Conservation (phyloP, 331 rosid species). For the Stylosanthes scabra region DNA sequence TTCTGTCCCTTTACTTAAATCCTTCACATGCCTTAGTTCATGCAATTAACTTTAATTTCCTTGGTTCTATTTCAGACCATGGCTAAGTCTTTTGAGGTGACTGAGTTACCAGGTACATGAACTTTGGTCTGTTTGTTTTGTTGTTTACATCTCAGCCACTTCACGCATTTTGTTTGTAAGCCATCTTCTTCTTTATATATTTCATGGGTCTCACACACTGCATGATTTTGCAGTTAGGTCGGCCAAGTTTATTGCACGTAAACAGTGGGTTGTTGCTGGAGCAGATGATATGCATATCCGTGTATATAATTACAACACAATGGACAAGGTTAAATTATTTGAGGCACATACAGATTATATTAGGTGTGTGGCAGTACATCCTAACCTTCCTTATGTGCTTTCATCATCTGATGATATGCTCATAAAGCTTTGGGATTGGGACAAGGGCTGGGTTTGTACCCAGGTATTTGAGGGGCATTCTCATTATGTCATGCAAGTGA, state of each 20-base stretch:
- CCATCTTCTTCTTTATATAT: constrained; percentile 27
- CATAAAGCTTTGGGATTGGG: constrained; percentile 97
- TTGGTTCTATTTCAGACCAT: constrained; percentile 70
- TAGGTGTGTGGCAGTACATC: constrained; percentile 93
- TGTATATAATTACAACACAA: constrained; percentile 82
- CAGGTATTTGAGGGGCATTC: constrained; percentile 99
- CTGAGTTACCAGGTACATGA: constrained; percentile 90
- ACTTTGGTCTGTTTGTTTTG: constrained; percentile 7
- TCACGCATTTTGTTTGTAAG: constrained; percentile 22
- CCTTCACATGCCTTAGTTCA: constrained; percentile 17
- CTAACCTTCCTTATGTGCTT: constrained; percentile 81
- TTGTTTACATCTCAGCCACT: constrained; percentile 29
- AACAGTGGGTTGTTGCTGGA: constrained; percentile 93
- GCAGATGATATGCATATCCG: constrained; percentile 94
- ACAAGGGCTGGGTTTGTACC: constrained; percentile 90
- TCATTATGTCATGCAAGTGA: constrained; percentile 99
- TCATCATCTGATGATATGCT: constrained; percentile 96
- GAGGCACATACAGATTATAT: constrained; percentile 98
- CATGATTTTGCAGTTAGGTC: constrained; percentile 82
- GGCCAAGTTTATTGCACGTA: constrained; percentile 85
- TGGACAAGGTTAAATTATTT: constrained; percentile 79
- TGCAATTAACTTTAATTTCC: constrained; percentile 42
- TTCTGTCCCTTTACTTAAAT: constrained; percentile 19
- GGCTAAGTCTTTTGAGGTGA: constrained; percentile 95
- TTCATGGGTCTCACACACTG: constrained; percentile 38